Conservation (phyloP, 495 filamentous ascomycete species). For the Ramalina peruviana region DNA sequence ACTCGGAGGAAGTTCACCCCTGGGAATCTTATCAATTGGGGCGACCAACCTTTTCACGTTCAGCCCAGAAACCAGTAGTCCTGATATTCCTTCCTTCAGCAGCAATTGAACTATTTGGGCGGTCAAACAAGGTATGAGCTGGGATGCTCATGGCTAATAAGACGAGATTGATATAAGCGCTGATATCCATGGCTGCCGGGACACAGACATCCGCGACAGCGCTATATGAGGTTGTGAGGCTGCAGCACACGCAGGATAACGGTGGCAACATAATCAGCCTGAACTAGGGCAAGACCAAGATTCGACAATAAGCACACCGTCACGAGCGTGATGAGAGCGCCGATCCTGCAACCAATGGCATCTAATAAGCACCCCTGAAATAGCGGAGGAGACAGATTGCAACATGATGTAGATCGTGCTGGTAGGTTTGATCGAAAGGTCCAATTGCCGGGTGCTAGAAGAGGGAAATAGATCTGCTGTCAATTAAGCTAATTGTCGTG, state of each 20-base stretch:
- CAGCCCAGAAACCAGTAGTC: conserved; percentile 19
- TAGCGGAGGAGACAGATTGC: conserved; percentile 23
- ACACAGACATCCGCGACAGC: conserved; percentile 23
- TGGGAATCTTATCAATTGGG: conserved; percentile 25
- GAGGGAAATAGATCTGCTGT: conserved; percentile 24
- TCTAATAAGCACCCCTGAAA: conserved; percentile 29
- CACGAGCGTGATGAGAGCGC: conserved; percentile 21
- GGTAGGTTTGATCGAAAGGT: conserved; percentile 23
- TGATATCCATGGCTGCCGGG: conserved; percentile 8
- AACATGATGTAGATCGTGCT: conserved; percentile 22
- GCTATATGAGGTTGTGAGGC: conserved; percentile 17
- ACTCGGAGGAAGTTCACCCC: conserved; percentile 9
- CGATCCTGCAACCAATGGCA: conserved; percentile 21
- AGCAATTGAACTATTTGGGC: neutral
- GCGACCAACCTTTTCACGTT: conserved; percentile 18
- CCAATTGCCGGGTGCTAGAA: conserved; percentile 12
- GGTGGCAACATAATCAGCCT: conserved; percentile 21
- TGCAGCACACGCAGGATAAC: conserved; percentile 25
- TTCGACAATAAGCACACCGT: conserved; percentile 21
- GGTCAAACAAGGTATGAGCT: neutral
- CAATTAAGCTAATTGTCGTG: conserved; percentile 7
- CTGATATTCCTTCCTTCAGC: conserved; percentile 10
- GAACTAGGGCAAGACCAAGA: conserved; percentile 21
- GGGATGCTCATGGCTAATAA: neutral
- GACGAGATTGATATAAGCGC: too few species aligned